Conservation (phyloP, 495 filamentous ascomycete genomes). For the Penicillium argentinense region DNA sequence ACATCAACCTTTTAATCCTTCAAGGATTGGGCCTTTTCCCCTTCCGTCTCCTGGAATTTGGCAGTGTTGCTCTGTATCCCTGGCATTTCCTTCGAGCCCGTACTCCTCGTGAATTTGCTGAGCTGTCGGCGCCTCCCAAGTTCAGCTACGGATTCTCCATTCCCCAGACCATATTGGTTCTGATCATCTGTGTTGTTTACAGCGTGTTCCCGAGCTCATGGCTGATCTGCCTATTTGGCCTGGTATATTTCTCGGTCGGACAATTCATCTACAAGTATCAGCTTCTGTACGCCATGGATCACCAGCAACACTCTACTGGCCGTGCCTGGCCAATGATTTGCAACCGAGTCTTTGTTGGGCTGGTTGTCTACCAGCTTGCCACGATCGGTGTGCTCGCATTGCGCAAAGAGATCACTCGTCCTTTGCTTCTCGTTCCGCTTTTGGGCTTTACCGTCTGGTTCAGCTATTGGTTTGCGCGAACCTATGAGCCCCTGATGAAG, state of each 20-base stretch:
- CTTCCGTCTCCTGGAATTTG: conserved; percentile 87
- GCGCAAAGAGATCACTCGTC: conserved; percentile 65
- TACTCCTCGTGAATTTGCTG: conserved; percentile 88
- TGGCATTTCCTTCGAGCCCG: conserved; percentile 74
- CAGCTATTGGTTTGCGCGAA: conserved; percentile 67
- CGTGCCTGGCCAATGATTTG: conserved; percentile 95
- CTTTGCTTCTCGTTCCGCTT: conserved; percentile 73
- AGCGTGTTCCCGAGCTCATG: conserved; percentile 82
- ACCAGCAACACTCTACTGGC: conserved; percentile 91
- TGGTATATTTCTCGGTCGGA: conserved; percentile 85
- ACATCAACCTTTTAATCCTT: conserved; percentile 91
- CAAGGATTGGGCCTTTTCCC: conserved; percentile 92
- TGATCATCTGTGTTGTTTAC: conserved; percentile 95
- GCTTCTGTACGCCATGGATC: conserved; percentile 96
- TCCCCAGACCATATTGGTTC: conserved; percentile 84
- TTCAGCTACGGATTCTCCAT: conserved; percentile 98
- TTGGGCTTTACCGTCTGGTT: conserved; percentile 81
- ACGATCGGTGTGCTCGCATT: conserved; percentile 86
- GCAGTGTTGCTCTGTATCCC: conserved; percentile 81
- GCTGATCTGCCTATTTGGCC: conserved; percentile 77
- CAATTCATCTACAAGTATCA: conserved; percentile 98
- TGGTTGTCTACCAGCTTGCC: conserved; percentile 84
- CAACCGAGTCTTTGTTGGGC: conserved; percentile 78
- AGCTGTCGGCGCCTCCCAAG: conserved; percentile 75
- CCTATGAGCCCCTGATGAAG: conserved; percentile 81